A percentile compares a stretch with the other conserved stretches of the same genome.
Conservation (phyloP, 2,329 filamentous ascomycete species). For the Colletotrichum theobromicola region DNA sequence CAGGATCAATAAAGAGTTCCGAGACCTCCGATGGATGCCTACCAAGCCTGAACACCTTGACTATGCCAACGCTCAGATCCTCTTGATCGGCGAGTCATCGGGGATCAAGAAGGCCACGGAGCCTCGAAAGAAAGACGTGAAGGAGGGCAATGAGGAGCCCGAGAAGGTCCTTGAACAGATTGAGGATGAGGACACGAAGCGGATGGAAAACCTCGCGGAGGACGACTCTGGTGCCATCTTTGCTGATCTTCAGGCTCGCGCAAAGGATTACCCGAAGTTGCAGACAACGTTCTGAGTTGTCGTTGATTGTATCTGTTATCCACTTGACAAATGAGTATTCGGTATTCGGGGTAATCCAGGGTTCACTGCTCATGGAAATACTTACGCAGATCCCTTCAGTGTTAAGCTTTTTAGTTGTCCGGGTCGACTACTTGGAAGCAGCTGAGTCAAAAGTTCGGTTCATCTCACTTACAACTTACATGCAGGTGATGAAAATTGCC, state of each 20-base stretch:
- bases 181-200: conserved; percentile 74
- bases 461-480: neutral
- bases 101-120: conserved; percentile 62
- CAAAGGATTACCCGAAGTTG: conserved; percentile 69
- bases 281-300: conserved; percentile 57
- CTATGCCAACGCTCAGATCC: conserved; percentile 75
- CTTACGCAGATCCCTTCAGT: neutral
- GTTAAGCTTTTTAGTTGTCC: neutral
- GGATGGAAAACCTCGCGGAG: conserved; percentile 59
- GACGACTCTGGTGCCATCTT: conserved; percentile 53
- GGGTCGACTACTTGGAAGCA: neutral
- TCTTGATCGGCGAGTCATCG: conserved; percentile 76
- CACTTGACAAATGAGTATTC: neutral
- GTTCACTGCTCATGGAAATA: neutral
- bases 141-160: conserved; percentile 66
- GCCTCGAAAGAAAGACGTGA: conserved; percentile 57
- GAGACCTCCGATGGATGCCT: conserved; percentile 75
- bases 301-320: neutral
- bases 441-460: neutral
- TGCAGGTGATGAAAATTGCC: neutral
- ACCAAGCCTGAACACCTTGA: conserved; percentile 76
- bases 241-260: conserved; percentile 47
- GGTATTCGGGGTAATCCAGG: neutral
- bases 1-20: conserved; percentile 75
- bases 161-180: conserved; percentile 76